Evolutionary conservation across 345 rosid species (phyloP).

Genomic region (Gossypium anomalum): DNA sequence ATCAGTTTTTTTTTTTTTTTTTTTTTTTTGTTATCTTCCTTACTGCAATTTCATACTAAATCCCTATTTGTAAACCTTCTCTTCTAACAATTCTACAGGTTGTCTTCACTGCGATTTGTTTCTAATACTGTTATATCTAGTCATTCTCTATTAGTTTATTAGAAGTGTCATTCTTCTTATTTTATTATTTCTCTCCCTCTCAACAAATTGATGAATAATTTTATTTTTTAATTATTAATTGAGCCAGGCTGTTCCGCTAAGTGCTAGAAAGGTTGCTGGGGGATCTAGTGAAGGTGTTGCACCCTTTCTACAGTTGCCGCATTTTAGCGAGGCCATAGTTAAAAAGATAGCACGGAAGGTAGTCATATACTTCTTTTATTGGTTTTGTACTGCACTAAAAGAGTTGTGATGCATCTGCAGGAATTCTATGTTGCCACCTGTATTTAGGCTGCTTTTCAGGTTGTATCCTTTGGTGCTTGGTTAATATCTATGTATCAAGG

Average conservation of each 20-base stretch:
- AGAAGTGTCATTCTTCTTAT: background rate
- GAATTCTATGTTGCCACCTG: background rate
- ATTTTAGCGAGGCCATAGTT: slow-evolving; percentile 71
- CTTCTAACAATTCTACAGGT: background rate
- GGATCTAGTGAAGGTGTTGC: slow-evolving; percentile 90
- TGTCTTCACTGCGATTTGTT: background rate
- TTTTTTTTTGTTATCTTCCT: background rate
- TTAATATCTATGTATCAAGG: background rate
- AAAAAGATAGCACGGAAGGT: slow-evolving; percentile 96
- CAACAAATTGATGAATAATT: background rate
- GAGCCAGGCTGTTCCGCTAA: slow-evolving; percentile 94
- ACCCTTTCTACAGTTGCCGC: slow-evolving; percentile 93
- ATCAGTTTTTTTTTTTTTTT: background rate
- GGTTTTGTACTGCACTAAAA: background rate
- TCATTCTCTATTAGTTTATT: slow-evolving; percentile 1
- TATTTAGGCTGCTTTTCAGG: background rate
- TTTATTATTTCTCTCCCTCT: background rate
- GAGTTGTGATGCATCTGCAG: background rate
- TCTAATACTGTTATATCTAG: background rate
- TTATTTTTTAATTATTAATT: slow-evolving; percentile 14
- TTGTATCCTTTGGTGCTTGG: background rate
- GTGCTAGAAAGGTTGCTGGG: slow-evolving; percentile 84
- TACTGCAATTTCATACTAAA: background rate
- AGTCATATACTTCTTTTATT: background rate
- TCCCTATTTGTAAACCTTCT: background rate